Evolutionary conservation across 2,329 filamentous ascomycete genomes (phyloP), one percentile per base, ranked within the genome.

Genomic region (Ustilaginoidea virens): DNA sequence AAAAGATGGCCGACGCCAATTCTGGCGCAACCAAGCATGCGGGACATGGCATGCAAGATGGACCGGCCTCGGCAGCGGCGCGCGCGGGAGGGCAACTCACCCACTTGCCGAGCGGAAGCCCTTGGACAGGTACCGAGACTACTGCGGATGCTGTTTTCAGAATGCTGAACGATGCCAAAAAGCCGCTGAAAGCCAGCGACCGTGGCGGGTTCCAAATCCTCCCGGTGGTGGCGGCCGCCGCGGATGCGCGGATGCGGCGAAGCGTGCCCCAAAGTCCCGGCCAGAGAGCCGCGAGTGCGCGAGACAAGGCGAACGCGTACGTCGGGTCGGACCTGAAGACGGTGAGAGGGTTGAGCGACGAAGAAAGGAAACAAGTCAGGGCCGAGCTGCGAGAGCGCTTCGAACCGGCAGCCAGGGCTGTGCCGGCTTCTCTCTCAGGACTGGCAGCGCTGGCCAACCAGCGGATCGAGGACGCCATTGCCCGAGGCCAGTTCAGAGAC

Each of bases 391-490:
- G 77, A 21, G 85, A 92, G 33, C 68, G 86, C 1, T 93, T 96
- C 41, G 60, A 69, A 11, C 75, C 86, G 0, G 70, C 66, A 2
- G 78, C 74, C 3, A 66, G 83, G 26, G 61, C 72, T 0, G 69
- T 92, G 52, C 82, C 86, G 2, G 78, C 74, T 32, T 74, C 80
- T 0, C 57, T 96, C 2, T 69, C 78, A 19, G 90, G 86, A 0
- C 59, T 98, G 10, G 69, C 78, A 4, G 80, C 80, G 1, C 54
- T 96, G 28, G 90, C 90, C 1, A 94, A 96, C 48, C 77, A 94
- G 53, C 53, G 78, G 14, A 96, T 98, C 35, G 87, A 94, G 49
- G 78, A 94, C 46, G 90, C 90, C 5, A 94, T 96, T 44, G 79
- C 83, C 1, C 63, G 85, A 18, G 90, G 90, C 0, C 80, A 93